Percentiles rank a stretch among this genome's conserved stretches.
phyloP scores from a whole-genome alignment of 345 rosid genomes.

The Gossypium anomalum region DNA sequence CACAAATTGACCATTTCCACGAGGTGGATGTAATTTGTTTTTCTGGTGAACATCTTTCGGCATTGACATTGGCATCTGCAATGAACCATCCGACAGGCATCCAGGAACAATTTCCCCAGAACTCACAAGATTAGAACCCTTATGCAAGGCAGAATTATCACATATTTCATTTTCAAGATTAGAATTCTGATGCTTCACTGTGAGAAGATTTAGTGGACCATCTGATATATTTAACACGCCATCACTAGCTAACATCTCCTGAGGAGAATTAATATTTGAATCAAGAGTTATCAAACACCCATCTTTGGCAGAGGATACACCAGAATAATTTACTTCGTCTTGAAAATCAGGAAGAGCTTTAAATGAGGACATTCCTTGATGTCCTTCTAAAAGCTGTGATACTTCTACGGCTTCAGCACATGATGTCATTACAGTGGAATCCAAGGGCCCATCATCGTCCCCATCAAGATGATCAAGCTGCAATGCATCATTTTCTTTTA shows the following conservation, averaged over 20 bases:
- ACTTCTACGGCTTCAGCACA: constrained; percentile 23
- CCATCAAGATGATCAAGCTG: constrained; percentile 30
- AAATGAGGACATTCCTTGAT: constrained; percentile 26
- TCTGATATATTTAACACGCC: constrained; percentile 37
- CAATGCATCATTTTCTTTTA: constrained; percentile 26
- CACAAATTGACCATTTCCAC: constrained; percentile 28
- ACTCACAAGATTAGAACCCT: constrained; percentile 31
- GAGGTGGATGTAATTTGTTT: constrained; percentile 22
- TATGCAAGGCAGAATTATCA: constrained; percentile 36
- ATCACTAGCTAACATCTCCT: constrained; percentile 34
- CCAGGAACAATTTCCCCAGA: constrained; percentile 26
- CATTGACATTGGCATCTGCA: constrained; percentile 34
- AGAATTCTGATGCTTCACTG: constrained; percentile 27
- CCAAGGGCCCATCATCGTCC: constrained; percentile 32
- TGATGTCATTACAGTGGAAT: constrained; percentile 22
- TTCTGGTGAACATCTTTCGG: constrained; percentile 37
- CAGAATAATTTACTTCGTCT: constrained; percentile 27
- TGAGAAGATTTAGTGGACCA: constrained; percentile 27
- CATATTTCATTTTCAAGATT: constrained; percentile 33
- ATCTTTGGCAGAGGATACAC: constrained; percentile 31
- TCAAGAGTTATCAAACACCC: constrained; percentile 29
- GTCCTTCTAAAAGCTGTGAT: constrained; percentile 28
- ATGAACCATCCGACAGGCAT: constrained; percentile 33
- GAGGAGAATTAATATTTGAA: constrained; percentile 33
- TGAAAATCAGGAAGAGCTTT: constrained; percentile 32